A percentile compares a stretch with the other conserved stretches of the same genome.
Evolutionary conservation across 176 grass and related monocot genomes (phyloP).

Genomic region (Triticum dicoccoides): DNA sequence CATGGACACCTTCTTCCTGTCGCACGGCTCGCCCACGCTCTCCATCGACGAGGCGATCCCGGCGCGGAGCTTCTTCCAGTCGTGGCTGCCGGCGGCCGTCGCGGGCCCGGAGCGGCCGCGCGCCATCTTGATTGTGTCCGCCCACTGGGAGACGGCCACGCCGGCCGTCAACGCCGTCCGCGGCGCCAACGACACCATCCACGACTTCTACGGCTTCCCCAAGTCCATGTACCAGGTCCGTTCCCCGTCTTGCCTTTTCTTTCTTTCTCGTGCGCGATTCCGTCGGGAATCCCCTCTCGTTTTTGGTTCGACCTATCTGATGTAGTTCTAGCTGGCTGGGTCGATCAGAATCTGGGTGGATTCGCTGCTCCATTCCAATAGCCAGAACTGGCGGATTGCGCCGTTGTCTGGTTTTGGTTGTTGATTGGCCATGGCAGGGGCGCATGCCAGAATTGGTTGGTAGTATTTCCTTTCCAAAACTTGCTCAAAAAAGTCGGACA

Average conservation of each 20-base stretch:
- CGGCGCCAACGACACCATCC: conserved; percentile 57
- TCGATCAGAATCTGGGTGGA: background rate
- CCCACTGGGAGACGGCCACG: conserved; percentile 66
- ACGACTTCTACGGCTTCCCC: conserved; percentile 77
- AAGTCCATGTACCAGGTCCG: conserved; percentile 71
- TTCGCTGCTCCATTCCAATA: background rate
- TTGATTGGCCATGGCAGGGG: background rate
- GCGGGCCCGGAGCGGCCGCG: conserved; percentile 35
- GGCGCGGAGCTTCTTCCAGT: conserved; percentile 65
- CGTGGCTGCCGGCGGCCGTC: conserved; percentile 56
- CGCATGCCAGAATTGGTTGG: background rate
- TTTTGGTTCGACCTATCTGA: background rate
- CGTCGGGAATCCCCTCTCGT: background rate
- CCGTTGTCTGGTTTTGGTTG: background rate
- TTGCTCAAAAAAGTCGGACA: no score
- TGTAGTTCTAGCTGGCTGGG: background rate
- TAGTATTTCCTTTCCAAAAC: background rate
- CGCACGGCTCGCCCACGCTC: conserved; percentile 87
- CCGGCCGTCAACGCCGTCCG: conserved; percentile 52
- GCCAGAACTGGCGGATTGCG: background rate
- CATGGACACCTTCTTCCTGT: conserved; percentile 90
- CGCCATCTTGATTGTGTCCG: conserved; percentile 78
- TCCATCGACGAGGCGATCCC: conserved; percentile 65
- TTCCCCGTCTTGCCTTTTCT: background rate
- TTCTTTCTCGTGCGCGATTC: background rate